A percentile compares a stretch with the other conserved stretches of the same genome.
Evolutionary conservation across 805 yeast species (phyloP).

Genomic region (Yamadazyma olivae): DNA sequence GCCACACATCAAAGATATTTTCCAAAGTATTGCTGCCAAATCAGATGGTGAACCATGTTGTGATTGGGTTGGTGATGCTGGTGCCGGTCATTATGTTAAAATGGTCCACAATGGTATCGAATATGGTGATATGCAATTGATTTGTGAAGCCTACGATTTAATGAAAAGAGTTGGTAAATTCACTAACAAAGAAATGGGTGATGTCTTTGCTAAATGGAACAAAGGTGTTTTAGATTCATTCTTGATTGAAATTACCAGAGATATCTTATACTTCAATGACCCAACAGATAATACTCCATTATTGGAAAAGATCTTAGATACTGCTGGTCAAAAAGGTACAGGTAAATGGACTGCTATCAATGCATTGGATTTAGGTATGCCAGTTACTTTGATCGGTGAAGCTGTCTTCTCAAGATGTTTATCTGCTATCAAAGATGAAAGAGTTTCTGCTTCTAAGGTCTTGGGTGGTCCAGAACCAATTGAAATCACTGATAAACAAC

Average conservation of each 20-base stretch:
- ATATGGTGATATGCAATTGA: conserved; percentile 99
- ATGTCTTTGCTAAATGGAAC: conserved; percentile 91
- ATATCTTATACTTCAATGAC: conserved; percentile 85
- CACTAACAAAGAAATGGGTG: conserved; percentile 87
- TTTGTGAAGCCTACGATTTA: conserved; percentile 95
- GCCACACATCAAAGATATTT: conserved; percentile 96
- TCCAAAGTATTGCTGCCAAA: conserved; percentile 95
- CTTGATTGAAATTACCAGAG: conserved; percentile 95
- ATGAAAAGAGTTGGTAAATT: conserved; percentile 92
- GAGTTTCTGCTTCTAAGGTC: conserved; percentile 77
- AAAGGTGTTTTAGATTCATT: conserved; percentile 96
- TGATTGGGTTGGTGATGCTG: conserved; percentile 99
- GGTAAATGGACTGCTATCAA: conserved; percentile 99
- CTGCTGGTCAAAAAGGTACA: conserved; percentile 99
- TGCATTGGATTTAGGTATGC: conserved; percentile 97
- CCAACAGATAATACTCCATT: conserved; percentile 83
- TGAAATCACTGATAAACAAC: conserved; percentile 69
- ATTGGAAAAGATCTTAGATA: conserved; percentile 93
- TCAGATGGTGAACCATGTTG: conserved; percentile 99
- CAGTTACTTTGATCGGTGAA: conserved; percentile 97
- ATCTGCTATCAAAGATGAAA: conserved; percentile 89
- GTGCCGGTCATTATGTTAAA: conserved; percentile 98
- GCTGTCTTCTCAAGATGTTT: conserved; percentile 97
- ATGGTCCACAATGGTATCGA: conserved; percentile 99
- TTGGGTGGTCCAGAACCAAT: conserved; percentile 68